Evolutionary conservation across 495 filamentous ascomycete species (phyloP).

Genomic region (Pseudomonodictys pantanalensis): DNA sequence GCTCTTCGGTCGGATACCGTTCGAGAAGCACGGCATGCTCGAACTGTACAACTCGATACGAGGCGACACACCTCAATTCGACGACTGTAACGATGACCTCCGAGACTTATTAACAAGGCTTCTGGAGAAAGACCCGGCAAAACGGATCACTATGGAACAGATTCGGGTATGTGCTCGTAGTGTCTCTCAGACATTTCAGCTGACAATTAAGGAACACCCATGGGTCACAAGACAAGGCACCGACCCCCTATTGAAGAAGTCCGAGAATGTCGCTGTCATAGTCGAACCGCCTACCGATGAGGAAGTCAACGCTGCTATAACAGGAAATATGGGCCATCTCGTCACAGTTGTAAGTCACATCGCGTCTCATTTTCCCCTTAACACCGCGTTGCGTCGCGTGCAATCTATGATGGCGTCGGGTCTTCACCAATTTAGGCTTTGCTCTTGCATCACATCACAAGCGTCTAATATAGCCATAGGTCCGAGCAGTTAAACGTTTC

Average conservation of each 20-base stretch:
- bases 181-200: background rate
- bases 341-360: constrained; percentile 69
- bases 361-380: no score
- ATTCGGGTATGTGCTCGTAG: constrained; percentile 62
- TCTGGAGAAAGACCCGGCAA: constrained; percentile 56
- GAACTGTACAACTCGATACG: constrained; percentile 89
- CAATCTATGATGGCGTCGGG: no score
- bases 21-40: constrained; percentile 70
- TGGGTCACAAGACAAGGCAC: constrained; percentile 86
- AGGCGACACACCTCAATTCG: constrained; percentile 52
- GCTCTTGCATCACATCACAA: no score
- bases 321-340: constrained; percentile 76
- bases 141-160: constrained; percentile 75
- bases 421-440: no score
- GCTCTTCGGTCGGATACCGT: constrained; percentile 82
- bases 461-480: constrained; percentile 49
- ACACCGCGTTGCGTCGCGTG: no score
- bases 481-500: constrained; percentile 89
- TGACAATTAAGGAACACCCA: constrained; percentile 66
- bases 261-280: constrained; percentile 82
- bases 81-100: constrained; percentile 42
- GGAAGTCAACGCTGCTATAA: constrained; percentile 88
- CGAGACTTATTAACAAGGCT: constrained; percentile 38
- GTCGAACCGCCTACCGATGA: constrained; percentile 80
- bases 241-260: constrained; percentile 74